A percentile compares a stretch with the other conserved stretches of the same genome.
These are phyloP conservation scores for Cetraspora pellucida DNA, from an alignment of 192 early-diverging fungal genomes.

Conservation along the genomic window DNA sequence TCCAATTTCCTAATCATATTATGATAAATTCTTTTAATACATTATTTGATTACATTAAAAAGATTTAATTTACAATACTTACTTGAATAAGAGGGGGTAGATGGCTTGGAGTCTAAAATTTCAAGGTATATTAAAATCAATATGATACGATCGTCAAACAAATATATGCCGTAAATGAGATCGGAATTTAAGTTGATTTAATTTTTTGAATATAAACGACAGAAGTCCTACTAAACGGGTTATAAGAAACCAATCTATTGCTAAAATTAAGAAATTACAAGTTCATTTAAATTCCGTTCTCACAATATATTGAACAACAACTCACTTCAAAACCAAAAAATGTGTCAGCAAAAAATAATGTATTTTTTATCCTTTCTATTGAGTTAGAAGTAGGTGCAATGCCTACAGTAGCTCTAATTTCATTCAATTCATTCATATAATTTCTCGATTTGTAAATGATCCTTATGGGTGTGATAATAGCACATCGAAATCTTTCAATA, in stretches of 20 bases:
- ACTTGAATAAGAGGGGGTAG: neutral
- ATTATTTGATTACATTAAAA: slow-evolving; percentile 1
- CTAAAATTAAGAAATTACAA: too few relatives aligned
- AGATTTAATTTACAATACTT: neutral
- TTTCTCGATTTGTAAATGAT: neutral
- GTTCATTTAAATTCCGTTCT: too few relatives aligned
- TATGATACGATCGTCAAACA: neutral
- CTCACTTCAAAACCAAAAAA: slow-evolving; percentile 30
- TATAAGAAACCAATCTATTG: too few relatives aligned
- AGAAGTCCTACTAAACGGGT: too few relatives aligned
- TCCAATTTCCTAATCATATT: slow-evolving; percentile 35
- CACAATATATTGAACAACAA: neutral
- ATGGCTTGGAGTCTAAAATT: neutral
- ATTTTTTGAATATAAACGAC: too few relatives aligned
- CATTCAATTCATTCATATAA: neutral
- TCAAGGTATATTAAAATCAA: neutral
- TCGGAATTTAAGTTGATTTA: too few relatives aligned
- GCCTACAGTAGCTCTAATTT: neutral
- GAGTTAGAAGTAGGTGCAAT: neutral
- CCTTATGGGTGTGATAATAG: neutral
- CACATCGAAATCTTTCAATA: slow-evolving; percentile 15
- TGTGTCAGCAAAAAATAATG: slow-evolving; percentile 24
- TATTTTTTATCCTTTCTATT: slow-evolving; percentile 2
- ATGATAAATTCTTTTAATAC: neutral
- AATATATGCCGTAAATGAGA: neutral